Evolutionary conservation across 805 yeast genomes (phyloP), one percentile per base, ranked within the genome.

Genomic region (Spathaspora boniae): DNA sequence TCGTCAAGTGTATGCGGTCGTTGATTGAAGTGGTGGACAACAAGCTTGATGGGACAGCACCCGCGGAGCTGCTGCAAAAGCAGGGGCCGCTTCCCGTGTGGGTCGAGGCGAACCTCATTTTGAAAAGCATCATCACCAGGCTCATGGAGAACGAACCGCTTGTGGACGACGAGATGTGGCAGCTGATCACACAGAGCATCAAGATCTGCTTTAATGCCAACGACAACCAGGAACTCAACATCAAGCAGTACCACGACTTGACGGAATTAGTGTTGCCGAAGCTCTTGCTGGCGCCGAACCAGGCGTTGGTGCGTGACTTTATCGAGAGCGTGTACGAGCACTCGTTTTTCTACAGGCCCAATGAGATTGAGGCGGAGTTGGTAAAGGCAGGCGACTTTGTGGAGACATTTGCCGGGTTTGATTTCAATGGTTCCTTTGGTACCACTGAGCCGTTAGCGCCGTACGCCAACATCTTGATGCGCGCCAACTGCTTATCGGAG

Each of bases 261-360:
- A 68, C 72, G 29, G 42, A 46, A 0, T 42, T 67, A 3, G 48
- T 82, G 3, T 40, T 79, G 5, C 68, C 74, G 1, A 51, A 55
- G 18, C 53, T 76, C 11, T 44, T 55, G 23, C 27, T 44, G 22
- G 14, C 26, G 15, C n/a, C 6, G 16, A 32, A 45, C 37, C 15
- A 40, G 44, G 52, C 47, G 1, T 52, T 67, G 15, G 47, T 80
- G 9, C 64, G 66, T 8, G 60, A 58, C 8, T 68, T 78, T 29
- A 51, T 82, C 2, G 53, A 65, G 4, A 55, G 70, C 1, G 47
- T 87, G 2, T 82, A 85, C 74, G 51, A 60, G 1, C 64, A 74
- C 16, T 82, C 91, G 1, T 83, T 69, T 44, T 57, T 75, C 18
- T 83, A 74, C 62, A 75, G 69, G 38, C 65, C 65, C 23, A 84